phyloP scores from a whole-genome alignment of 495 filamentous ascomycete species.

The Aspergillus conjunctus region DNA sequence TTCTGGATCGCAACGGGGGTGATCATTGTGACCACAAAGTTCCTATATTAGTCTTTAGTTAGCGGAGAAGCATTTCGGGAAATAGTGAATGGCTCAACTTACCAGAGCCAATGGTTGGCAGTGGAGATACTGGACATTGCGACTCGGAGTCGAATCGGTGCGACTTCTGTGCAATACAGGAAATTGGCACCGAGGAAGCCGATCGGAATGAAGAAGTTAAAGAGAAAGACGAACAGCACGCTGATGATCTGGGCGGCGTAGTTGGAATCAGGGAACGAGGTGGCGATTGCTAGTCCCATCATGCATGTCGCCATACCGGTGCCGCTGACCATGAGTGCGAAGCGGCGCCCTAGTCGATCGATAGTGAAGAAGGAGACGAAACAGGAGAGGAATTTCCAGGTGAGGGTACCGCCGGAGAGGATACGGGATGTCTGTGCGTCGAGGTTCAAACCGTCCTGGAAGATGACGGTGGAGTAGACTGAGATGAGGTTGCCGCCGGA shows the following conservation, averaged over 20 bases:
- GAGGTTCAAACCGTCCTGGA: slow-evolving; percentile 23
- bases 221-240: slow-evolving; percentile 56
- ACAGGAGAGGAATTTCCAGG: slow-evolving; percentile 44
- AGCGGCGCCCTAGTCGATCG: slow-evolving; percentile 51
- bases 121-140: slow-evolving; percentile 42
- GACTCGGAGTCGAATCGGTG: slow-evolving; percentile 47
- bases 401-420: slow-evolving; percentile 34
- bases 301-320: slow-evolving; percentile 47
- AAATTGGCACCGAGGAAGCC: slow-evolving; percentile 57
- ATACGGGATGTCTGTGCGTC: slow-evolving; percentile 17
- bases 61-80: not conserved
- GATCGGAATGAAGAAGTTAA: slow-evolving; percentile 57
- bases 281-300: slow-evolving; percentile 45
- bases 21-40: slow-evolving; percentile 59
- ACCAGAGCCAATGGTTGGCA: slow-evolving; percentile 39
- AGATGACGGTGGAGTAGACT: slow-evolving; percentile 27
- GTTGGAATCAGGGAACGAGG: slow-evolving; percentile 34
- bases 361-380: slow-evolving; percentile 50
- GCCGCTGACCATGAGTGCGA: slow-evolving; percentile 48
- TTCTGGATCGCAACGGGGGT: slow-evolving; percentile 43
- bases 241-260: slow-evolving; percentile 32
- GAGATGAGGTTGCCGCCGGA: slow-evolving; percentile 28
- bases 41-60: slow-evolving; percentile 29
- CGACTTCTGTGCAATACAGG: slow-evolving; percentile 55
- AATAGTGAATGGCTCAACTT: slow-evolving; percentile 4